Evolutionary conservation across 1,284 basidiomycete species (phyloP).

Genomic region (Sporisorium graminicola): DNA sequence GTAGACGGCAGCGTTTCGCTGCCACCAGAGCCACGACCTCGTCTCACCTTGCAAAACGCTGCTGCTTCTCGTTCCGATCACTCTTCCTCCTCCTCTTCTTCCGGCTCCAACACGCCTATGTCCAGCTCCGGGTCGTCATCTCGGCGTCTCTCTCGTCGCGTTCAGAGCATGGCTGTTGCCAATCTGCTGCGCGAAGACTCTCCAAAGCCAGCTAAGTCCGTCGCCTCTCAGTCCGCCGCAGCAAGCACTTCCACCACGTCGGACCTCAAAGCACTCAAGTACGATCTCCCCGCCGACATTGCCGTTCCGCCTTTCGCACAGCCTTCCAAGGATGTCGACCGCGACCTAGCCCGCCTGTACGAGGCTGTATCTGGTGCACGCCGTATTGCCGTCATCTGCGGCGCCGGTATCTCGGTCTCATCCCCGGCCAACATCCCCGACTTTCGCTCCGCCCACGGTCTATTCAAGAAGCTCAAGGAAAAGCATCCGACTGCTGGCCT

Average conservation of each 20-base stretch:
- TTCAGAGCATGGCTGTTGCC: slow-evolving; percentile 46
- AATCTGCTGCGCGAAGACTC: slow-evolving; percentile 24
- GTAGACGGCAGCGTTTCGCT: slow-evolving; percentile 30
- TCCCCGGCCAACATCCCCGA: slow-evolving; percentile 89
- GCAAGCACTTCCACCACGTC: slow-evolving; percentile 22
- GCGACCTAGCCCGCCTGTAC: slow-evolving; percentile 64
- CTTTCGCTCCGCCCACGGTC: slow-evolving; percentile 84
- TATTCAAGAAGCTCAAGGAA: slow-evolving; percentile 82
- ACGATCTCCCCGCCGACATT: slow-evolving; percentile 52
- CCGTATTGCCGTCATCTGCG: slow-evolving; percentile 86
- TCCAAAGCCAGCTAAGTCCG: slow-evolving; percentile 8
- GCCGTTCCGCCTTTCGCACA: slow-evolving; percentile 49
- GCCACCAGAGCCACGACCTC: slow-evolving; percentile 42
- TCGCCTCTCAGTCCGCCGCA: background rate
- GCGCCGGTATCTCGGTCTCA: slow-evolving; percentile 85
- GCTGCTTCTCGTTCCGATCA: slow-evolving; percentile 6
- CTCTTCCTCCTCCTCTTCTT: slow-evolving; percentile 21
- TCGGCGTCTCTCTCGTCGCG: slow-evolving; percentile 40
- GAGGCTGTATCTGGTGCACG: slow-evolving; percentile 79
- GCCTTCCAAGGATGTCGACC: slow-evolving; percentile 48
- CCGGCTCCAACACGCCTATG: slow-evolving; percentile 18
- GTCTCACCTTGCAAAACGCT: slow-evolving; percentile 11
- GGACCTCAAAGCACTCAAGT: slow-evolving; percentile 53
- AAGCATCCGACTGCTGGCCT: slow-evolving; percentile 81
- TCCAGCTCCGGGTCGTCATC: slow-evolving; percentile 15